These are phyloP conservation scores for Rhododendron griersonianum DNA, from an alignment of 148 eudicot species.

Conservation along the genomic window DNA sequence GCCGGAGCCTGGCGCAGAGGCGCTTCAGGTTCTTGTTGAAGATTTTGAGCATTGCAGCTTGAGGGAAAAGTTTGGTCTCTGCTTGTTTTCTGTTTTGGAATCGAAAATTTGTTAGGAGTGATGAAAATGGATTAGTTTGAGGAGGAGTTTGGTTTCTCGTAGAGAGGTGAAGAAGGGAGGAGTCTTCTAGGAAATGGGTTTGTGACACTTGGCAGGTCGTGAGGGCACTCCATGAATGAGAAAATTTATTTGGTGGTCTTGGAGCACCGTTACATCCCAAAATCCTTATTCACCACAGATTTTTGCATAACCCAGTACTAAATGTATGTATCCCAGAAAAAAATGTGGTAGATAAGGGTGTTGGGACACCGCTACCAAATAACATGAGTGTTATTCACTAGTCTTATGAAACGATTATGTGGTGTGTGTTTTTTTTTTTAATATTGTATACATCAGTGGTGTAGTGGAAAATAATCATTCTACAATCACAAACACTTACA, in stretches of 20 bases:
- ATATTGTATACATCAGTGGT: no score
- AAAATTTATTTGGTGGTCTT: not conserved
- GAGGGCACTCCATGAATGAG: not conserved
- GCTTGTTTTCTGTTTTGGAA: not conserved
- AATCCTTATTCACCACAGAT: not conserved
- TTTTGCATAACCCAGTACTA: no score
- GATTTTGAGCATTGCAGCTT: constrained; percentile 41
- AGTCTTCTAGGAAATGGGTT: constrained; percentile 11
- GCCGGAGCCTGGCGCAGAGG: constrained; percentile 51
- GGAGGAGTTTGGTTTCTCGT: not conserved
- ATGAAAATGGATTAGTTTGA: not conserved
- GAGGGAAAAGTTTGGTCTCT: not conserved
- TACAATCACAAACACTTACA: no score
- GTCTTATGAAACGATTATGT: no score
- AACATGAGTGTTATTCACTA: no score
- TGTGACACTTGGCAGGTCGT: constrained; percentile 18
- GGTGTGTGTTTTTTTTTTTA: no score
- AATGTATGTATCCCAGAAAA: no score
- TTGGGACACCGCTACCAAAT: no score
- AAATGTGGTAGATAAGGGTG: no score
- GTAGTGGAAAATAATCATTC: no score
- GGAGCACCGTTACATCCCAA: not conserved
- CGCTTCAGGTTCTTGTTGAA: constrained; percentile 58
- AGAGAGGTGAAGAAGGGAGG: constrained; percentile 7
- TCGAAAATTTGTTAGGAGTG: not conserved